Conservation (phyloP, 257 asterid species). For the Salvia splendens region DNA sequence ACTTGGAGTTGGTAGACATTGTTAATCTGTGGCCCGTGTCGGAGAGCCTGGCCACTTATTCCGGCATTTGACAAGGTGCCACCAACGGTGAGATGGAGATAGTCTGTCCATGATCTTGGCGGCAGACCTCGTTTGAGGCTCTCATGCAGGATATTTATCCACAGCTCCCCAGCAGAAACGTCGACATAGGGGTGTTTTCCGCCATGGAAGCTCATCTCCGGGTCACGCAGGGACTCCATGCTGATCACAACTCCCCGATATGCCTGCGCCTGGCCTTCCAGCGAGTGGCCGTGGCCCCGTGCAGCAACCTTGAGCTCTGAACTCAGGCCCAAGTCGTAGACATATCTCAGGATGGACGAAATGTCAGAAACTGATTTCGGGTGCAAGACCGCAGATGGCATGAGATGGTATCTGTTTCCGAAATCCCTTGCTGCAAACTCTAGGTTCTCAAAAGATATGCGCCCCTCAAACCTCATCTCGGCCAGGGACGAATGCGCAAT, state of each 20-base stretch:
- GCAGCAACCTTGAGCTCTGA: constrained; percentile 74
- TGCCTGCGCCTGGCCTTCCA: constrained; percentile 87
- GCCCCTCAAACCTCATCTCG: constrained; percentile 56
- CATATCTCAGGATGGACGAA: constrained; percentile 50
- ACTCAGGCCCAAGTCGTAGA: constrained; percentile 46
- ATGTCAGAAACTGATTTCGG: constrained; percentile 79
- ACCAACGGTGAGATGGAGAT: constrained; percentile 89
- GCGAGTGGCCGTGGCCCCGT: constrained; percentile 84
- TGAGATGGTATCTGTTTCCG: constrained; percentile 58
- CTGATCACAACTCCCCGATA: constrained; percentile 58
- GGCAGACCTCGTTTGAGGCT: constrained; percentile 73
- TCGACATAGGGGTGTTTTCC: constrained; percentile 68
- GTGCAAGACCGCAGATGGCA: constrained; percentile 66
- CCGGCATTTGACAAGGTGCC: constrained; percentile 96
- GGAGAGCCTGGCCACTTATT: constrained; percentile 92
- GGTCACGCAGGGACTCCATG: constrained; percentile 62
- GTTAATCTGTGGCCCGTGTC: constrained; percentile 87
- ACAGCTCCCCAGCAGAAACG: constrained; percentile 81
- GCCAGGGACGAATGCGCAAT: constrained; percentile 41
- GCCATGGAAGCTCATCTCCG: constrained; percentile 48
- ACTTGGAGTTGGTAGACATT: constrained; percentile 85
- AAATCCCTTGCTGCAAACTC: constrained; percentile 71
- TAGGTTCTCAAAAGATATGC: constrained; percentile 44
- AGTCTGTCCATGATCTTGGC: constrained; percentile 95
- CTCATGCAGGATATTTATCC: constrained; percentile 82